These are phyloP conservation scores for Bidens hawaiensis DNA, from an alignment of 140 eudicot genomes.

Conservation along the genomic window DNA sequence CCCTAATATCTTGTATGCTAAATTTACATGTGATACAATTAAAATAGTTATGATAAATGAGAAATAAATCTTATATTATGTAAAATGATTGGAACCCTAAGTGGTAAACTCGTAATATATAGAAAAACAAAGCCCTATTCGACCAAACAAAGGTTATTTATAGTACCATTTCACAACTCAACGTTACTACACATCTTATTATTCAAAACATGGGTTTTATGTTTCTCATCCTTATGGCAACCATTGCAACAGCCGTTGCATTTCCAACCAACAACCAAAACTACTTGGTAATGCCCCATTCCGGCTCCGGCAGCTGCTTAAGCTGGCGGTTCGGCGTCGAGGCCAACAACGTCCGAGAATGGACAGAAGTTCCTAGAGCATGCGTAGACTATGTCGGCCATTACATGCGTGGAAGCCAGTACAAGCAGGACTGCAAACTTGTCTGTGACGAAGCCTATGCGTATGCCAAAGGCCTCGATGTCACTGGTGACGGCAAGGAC, in stretches of 20 bases:
- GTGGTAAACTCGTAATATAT: conserved; percentile 4
- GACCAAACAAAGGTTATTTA: background rate
- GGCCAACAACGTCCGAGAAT: conserved; percentile 30
- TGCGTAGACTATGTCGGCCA: conserved; percentile 37
- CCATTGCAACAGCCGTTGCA: conserved; percentile 1
- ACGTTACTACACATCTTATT: background rate
- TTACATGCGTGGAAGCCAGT: conserved; percentile 51
- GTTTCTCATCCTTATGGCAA: background rate
- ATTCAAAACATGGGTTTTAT: conserved; percentile 6
- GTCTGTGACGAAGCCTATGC: conserved; percentile 33
- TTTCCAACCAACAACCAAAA: conserved; percentile 11
- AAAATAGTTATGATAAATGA: too few relatives aligned
- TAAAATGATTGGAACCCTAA: background rate
- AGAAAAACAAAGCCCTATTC: background rate
- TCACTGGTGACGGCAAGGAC: conserved; percentile 41
- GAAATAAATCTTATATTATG: too few relatives aligned
- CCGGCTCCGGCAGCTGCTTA: conserved; percentile 47
- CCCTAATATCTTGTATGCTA: too few relatives aligned
- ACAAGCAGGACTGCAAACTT: conserved; percentile 27
- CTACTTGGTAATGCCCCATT: conserved; percentile 32
- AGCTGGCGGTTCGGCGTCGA: conserved; percentile 68
- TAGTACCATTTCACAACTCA: background rate
- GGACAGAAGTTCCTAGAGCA: conserved; percentile 32
- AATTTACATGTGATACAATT: too few relatives aligned
- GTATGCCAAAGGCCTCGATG: conserved; percentile 34